A percentile compares a stretch with the other conserved stretches of the same genome.
Conservation (phyloP, 345 rosid species). For the Acer yangbiense region DNA sequence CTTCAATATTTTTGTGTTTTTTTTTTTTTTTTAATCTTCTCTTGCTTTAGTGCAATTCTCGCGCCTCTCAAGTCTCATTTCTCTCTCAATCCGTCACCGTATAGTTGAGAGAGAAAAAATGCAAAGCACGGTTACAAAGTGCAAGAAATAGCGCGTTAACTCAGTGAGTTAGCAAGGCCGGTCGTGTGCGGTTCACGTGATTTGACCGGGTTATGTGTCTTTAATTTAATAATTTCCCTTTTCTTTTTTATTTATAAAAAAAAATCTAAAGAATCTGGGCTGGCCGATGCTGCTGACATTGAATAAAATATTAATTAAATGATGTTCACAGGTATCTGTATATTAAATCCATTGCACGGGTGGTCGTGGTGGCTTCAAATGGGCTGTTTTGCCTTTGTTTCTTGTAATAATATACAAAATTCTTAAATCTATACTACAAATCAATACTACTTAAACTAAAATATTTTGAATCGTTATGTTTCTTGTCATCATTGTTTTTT, state of each 20-base stretch:
- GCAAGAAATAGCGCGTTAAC: not conserved
- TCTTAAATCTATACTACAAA: no score
- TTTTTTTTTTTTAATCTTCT: not conserved
- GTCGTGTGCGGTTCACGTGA: not conserved
- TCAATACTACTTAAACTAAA: no score
- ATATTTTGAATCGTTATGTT: no score
- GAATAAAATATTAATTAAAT: not conserved
- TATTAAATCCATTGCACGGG: not conserved
- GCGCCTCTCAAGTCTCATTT: not conserved
- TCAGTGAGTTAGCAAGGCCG: not conserved
- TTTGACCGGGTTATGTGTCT: not conserved
- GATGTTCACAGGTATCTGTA: not conserved
- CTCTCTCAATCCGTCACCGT: constrained; percentile 9
- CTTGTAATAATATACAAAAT: no score
- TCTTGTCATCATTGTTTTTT: no score
- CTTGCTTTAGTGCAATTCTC: constrained; percentile 17
- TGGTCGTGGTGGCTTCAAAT: not conserved
- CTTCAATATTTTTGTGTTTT: not conserved
- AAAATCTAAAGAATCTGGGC: not conserved
- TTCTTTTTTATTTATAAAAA: not conserved
- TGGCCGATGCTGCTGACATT: not conserved
- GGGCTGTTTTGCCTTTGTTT: no score
- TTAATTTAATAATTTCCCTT: no score
- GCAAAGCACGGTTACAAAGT: not conserved
- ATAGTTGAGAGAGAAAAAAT: not conserved